phyloP scores from a whole-genome alignment of 2,329 filamentous ascomycete species.

The Chalaropsis ovoidea region DNA sequence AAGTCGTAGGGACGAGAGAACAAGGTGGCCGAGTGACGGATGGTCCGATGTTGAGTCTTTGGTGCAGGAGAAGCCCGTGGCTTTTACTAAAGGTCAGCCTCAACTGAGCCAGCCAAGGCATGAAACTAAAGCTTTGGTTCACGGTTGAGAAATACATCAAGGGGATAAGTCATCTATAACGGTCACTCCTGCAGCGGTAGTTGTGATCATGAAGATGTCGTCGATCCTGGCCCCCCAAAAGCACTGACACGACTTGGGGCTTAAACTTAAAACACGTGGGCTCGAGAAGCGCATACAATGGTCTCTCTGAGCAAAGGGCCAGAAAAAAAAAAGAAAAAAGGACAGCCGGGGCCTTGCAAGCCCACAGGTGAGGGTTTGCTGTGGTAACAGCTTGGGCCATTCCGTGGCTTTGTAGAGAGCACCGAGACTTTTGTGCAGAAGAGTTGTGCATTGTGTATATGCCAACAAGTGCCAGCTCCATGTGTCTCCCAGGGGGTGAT shows the following conservation, averaged over 20 bases:
- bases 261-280: slow-evolving; percentile 14
- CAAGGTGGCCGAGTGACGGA: not conserved
- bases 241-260: not conserved
- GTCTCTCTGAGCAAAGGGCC: not conserved
- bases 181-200: not conserved
- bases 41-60: not conserved
- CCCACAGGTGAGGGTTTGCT: no score
- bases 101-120: not conserved
- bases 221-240: not conserved
- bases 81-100: no score
- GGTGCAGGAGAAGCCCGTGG: not conserved
- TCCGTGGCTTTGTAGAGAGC: not conserved
- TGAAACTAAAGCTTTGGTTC: not conserved
- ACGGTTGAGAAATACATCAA: no score
- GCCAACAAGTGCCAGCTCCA: slow-evolving; percentile 4
- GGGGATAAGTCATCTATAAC: not conserved
- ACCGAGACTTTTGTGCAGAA: not conserved
- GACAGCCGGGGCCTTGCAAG: not conserved
- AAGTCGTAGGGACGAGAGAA: not conserved
- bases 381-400: not conserved
- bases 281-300: not conserved
- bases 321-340: not conserved
- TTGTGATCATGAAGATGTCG: not conserved
- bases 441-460: slow-evolving; percentile 8
- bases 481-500: not conserved